These are phyloP conservation scores for Daldinia caldariorum DNA, from an alignment of 495 filamentous ascomycete genomes.

Conservation along the genomic window DNA sequence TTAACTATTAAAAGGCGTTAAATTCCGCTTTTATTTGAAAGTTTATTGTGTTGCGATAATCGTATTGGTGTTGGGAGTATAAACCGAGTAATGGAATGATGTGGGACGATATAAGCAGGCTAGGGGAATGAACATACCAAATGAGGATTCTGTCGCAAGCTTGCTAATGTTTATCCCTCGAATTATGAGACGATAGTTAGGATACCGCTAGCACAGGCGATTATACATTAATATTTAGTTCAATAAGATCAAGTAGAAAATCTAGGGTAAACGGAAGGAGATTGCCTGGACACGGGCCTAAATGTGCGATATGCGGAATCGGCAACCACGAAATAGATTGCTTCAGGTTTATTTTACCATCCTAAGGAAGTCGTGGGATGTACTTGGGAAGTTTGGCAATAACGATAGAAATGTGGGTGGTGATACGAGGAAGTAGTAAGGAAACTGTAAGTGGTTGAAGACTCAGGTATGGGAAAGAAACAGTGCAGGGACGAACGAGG, in stretches of 20 bases:
- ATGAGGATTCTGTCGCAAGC: background rate
- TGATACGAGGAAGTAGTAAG: background rate
- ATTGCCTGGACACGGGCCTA: background rate
- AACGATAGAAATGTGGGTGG: background rate
- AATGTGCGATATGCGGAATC: background rate
- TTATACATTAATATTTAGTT: background rate
- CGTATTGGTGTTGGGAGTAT: background rate
- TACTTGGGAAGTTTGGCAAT: background rate
- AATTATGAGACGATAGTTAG: background rate
- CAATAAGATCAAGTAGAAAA: background rate
- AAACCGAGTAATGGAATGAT: background rate
- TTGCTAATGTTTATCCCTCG: background rate
- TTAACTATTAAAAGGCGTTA: slow-evolving; percentile 11
- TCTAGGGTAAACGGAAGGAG: background rate
- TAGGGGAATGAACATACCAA: background rate
- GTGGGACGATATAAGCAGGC: background rate
- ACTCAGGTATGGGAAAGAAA: background rate
- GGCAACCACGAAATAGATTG: background rate
- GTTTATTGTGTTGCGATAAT: background rate
- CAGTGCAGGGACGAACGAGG: background rate
- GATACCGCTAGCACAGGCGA: background rate
- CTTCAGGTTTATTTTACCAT: background rate
- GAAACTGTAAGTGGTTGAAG: background rate
- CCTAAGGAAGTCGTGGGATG: background rate
- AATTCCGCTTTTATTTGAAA: background rate